Percentiles rank a stretch among this genome's conserved stretches.
Conservation (phyloP, 352 stramenopile genomes). For the Pythium rhizo-oryzae region DNA sequence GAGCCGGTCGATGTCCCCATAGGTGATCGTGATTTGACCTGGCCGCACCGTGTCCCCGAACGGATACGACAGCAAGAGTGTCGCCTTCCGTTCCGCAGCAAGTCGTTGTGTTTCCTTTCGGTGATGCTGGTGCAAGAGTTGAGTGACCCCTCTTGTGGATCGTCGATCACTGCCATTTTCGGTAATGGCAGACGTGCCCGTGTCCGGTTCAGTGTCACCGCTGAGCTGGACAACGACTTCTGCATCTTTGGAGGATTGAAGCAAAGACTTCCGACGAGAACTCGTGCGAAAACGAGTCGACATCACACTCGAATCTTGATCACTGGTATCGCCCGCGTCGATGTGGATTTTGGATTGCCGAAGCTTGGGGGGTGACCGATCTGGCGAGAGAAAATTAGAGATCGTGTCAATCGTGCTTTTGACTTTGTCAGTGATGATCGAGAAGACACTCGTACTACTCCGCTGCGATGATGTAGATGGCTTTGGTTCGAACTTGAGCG, state of each 20-base stretch:
- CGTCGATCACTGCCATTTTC: constrained; percentile 13
- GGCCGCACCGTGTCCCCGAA: constrained; percentile 52
- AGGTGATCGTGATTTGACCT: constrained; percentile 71
- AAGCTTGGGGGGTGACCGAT: constrained; percentile 19
- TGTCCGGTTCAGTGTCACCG: constrained; percentile 11
- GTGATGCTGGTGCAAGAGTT: constrained; percentile 18
- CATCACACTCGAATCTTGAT: constrained; percentile 19
- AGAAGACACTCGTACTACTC: constrained; percentile 32
- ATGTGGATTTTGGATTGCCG: constrained; percentile 24
- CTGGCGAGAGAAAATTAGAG: constrained; percentile 30
- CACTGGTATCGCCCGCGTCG: constrained; percentile 13
- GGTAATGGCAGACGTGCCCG: neutral
- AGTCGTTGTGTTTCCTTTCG: constrained; percentile 24
- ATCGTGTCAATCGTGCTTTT: constrained; percentile 36
- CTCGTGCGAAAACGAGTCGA: constrained; percentile 28
- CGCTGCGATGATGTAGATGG: neutral
- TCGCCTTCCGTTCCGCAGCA: constrained; percentile 20
- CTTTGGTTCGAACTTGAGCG: constrained; percentile 7
- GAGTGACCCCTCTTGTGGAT: constrained; percentile 13
- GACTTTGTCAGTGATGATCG: constrained; percentile 27
- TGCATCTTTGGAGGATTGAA: constrained; percentile 22
- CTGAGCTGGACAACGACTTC: constrained; percentile 30
- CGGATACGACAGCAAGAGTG: constrained; percentile 57
- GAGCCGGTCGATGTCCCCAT: constrained; percentile 88
- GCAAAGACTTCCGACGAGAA: constrained; percentile 22